Conservation (phyloP, 2,329 filamentous ascomycete species). For the Phaeosphaeria sp. region DNA sequence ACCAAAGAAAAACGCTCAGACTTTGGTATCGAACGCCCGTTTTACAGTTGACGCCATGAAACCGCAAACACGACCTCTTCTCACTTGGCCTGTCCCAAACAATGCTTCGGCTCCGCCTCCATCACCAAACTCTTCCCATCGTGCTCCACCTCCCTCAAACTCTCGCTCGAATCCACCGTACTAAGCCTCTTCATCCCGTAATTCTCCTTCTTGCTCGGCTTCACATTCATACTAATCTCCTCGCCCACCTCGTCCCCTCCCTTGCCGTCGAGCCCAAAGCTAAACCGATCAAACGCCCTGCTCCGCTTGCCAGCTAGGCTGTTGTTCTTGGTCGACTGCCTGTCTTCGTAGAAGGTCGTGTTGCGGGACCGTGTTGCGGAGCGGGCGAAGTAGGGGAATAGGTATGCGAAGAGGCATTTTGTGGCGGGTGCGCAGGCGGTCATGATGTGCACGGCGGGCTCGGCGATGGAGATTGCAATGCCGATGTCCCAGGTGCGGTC, state of each 20-base stretch:
- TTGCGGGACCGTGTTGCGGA: constrained; percentile 10
- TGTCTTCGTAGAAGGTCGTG: constrained; percentile 17
- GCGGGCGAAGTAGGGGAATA: constrained; percentile 40
- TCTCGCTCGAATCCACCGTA: constrained; percentile 12
- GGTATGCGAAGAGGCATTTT: constrained; percentile 52
- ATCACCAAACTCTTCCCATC: constrained; percentile 1
- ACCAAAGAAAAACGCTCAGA: background rate
- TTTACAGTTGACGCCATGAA: background rate
- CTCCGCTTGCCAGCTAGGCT: background rate
- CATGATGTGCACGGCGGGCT: constrained; percentile 56
- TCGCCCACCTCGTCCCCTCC: constrained; percentile 1
- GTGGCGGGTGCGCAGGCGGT: constrained; percentile 62
- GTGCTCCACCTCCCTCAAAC: constrained; percentile 12
- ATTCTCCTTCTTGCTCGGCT: background rate
- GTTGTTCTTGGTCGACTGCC: too few species aligned
- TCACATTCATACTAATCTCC: constrained; percentile 10
- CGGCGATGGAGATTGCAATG: constrained; percentile 46
- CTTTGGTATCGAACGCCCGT: background rate
- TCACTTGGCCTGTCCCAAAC: constrained; percentile 17
- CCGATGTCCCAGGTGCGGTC: constrained; percentile 47
- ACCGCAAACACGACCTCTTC: background rate
- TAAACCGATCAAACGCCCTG: background rate
- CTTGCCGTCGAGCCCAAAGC: background rate
- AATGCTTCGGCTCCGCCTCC: constrained; percentile 24
- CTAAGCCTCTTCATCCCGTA: constrained; percentile 6